phyloP scores from a whole-genome alignment of 1,284 basidiomycete species.

The Gomphus bonarii region DNA sequence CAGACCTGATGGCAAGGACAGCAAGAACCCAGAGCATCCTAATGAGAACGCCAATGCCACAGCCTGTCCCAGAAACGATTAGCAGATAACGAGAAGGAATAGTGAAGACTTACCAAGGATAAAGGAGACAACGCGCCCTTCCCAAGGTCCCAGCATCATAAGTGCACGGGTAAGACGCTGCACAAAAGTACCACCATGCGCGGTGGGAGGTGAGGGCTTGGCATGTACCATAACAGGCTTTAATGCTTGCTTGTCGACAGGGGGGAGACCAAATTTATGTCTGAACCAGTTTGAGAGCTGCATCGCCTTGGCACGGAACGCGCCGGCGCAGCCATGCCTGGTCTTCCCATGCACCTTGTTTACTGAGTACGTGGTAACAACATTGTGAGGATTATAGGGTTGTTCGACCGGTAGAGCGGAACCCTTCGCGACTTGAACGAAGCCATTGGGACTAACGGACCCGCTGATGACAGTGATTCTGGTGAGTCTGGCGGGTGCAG shows the following conservation, averaged over 20 bases:
- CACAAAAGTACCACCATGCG: constrained; percentile 32
- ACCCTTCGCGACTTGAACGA: constrained; percentile 19
- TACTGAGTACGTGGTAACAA: constrained; percentile 7
- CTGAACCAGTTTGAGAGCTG: constrained; percentile 38
- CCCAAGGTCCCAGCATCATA: constrained; percentile 66
- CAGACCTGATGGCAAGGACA: constrained; percentile 44
- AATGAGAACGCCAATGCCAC: constrained; percentile 67
- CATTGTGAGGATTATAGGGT: constrained; percentile 6
- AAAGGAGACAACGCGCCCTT: constrained; percentile 67
- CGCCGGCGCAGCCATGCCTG: constrained; percentile 12
- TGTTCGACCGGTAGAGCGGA: constrained; percentile 16
- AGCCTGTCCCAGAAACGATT: constrained; percentile 32
- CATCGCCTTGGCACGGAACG: constrained; percentile 33
- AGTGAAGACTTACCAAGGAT: constrained; percentile 49
- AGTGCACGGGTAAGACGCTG: constrained; percentile 52
- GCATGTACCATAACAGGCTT: background rate
- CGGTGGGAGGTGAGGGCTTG: constrained; percentile 19
- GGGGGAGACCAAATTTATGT: constrained; percentile 36
- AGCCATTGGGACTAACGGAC: constrained; percentile 16
- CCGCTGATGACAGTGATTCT: constrained; percentile 25
- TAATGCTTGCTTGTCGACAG: background rate
- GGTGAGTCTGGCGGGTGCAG: constrained; percentile 29
- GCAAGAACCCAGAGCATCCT: constrained; percentile 67
- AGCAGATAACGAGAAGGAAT: background rate
- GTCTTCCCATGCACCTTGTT: constrained; percentile 13